Base-by-base conservation (phyloP, 2,329 filamentous ascomycete species). In the Ophiocordyceps australis region DNA sequence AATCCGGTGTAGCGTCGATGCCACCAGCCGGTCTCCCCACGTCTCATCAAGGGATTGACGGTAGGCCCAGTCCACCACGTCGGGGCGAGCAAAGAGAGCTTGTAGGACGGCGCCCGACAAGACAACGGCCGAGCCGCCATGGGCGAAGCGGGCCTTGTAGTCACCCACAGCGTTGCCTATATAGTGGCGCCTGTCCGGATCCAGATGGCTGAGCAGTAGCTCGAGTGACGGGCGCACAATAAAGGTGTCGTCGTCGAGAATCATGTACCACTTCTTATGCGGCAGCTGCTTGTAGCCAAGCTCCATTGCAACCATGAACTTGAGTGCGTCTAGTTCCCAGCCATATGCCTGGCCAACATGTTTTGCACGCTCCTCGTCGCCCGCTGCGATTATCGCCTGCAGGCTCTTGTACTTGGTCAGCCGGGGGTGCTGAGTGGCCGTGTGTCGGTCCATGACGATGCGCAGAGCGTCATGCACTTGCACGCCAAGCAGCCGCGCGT, bases 161-260 rank as follows among this genome's bases (percentile, higher is more conserved):
- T 65, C 62, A 24, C 65, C 65, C 10, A 69, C 59, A 3, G 62
- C 59, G 30, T 69, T 69, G 20, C 65, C 65, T 14, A 70, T 39
- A 37, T 67, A 68, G 22, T 60, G 50, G 10, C 58, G 53, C 26
- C 47, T 42, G 5, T 45, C 35, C 3, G 55, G 49, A 39, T 68
- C 50, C 30, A 69, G 42, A 29, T 64, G 61, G 12, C 50, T 49
- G 10, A 69, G 47, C 9, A 69, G 42, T 2, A 56, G 41, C 22
- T 48, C 44, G 16, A 69, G 41, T 9, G 63, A 62, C 3, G 55
- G 49, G 26, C 53, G 53, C 23, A 67, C 49, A 23, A 69, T 39
- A 37, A 59, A 69, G 1, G 62, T 69, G 38, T 70, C 64, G 40
- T 69, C 65, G 41, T 69, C 64, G 10, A 65, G 42, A 33, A 69